phyloP scores from a whole-genome alignment of 1,139 yeast species.

The Geotrichum citri-aurantii region DNA sequence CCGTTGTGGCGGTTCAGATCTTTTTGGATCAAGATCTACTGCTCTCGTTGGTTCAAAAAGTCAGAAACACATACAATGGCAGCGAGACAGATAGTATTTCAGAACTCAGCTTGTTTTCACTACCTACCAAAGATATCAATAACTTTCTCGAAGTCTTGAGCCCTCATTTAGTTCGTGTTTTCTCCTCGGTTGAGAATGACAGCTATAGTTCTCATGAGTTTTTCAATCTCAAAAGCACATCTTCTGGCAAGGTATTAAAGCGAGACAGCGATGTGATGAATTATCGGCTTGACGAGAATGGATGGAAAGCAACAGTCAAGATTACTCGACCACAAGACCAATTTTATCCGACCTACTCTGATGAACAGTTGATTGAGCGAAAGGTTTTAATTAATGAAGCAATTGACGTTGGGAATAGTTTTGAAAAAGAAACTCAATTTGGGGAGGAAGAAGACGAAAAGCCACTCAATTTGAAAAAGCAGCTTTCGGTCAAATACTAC shows the following conservation, averaged over 20 bases:
- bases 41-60: conserved; percentile 13
- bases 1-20: conserved; percentile 10
- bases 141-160: conserved; percentile 4
- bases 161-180: conserved; percentile 11
- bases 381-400: conserved; percentile 11
- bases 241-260: neutral
- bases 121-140: conserved; percentile 12
- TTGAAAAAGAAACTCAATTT: neutral
- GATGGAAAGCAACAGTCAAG: conserved; percentile 15
- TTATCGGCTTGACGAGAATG: conserved; percentile 11
- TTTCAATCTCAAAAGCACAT: conserved; percentile 2
- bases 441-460: conserved; percentile 15
- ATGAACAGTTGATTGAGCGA: conserved; percentile 16
- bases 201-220: conserved; percentile 13
- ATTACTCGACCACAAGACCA: conserved; percentile 12
- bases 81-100: conserved; percentile 15
- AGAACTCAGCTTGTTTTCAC: conserved; percentile 11
- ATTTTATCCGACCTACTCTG: conserved; percentile 6
- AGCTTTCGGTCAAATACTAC: conserved; percentile 3
- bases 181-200: conserved; percentile 8
- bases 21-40: conserved; percentile 11
- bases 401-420: neutral
- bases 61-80: conserved; percentile 7
- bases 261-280: conserved; percentile 7
- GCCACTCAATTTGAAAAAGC: conserved; percentile 12